phyloP scores from a whole-genome alignment of 2,329 filamentous ascomycete species.

The Davidsoniella neocaledoniae region DNA sequence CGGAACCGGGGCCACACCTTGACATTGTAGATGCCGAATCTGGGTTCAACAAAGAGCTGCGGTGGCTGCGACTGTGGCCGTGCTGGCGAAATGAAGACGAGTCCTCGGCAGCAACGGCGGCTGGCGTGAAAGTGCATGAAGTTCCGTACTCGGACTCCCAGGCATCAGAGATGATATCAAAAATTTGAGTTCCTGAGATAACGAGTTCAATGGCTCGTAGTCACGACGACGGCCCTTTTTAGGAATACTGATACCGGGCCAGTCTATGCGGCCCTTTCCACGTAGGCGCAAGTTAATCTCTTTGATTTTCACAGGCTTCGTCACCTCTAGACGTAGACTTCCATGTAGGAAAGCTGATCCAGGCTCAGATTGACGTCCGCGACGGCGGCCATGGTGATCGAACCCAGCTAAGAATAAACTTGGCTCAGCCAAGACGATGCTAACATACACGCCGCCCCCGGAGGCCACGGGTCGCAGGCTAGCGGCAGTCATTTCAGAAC shows the following conservation, averaged over 20 bases:
- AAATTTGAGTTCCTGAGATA: constrained; percentile 80
- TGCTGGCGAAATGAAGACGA: neutral
- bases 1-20: neutral
- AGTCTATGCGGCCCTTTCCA: constrained; percentile 76
- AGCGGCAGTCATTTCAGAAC: constrained; percentile 20
- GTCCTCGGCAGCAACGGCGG: neutral
- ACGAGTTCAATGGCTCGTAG: constrained; percentile 50
- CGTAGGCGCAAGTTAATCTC: constrained; percentile 73
- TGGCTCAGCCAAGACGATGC: constrained; percentile 62
- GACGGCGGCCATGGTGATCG: constrained; percentile 46
- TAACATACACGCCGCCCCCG: constrained; percentile 58
- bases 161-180: constrained; percentile 54
- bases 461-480: constrained; percentile 54
- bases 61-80: neutral
- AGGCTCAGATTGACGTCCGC: constrained; percentile 31
- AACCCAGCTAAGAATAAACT: constrained; percentile 66
- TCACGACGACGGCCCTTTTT: constrained; percentile 71
- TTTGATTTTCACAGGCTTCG: constrained; percentile 87
- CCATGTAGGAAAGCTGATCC: constrained; percentile 76
- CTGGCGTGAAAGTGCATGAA: constrained; percentile 35
- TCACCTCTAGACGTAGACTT: constrained; percentile 62
- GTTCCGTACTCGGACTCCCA: constrained; percentile 48
- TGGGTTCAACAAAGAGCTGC: neutral
- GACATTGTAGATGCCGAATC: constrained; percentile 6
- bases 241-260: constrained; percentile 90